Base-by-base conservation (phyloP, 2,329 filamentous ascomycete genomes). In the Fusarium incarnatum region DNA sequence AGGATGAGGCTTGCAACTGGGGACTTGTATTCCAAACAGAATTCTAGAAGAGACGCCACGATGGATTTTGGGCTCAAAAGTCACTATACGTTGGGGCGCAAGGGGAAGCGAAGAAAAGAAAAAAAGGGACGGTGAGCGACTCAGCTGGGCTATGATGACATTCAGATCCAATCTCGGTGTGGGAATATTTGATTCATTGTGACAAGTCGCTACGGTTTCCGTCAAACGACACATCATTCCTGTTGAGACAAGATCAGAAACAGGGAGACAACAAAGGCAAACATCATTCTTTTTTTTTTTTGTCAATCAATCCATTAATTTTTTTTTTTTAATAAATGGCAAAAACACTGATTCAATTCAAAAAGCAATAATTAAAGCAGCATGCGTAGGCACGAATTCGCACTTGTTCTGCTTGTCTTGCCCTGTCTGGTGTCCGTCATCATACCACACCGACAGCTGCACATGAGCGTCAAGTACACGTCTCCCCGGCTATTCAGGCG, bases 31-130 rank as follows among this genome's bases (percentile, higher is more conserved):
- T 75, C 73, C 67, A 75, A 48, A 60, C 63, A 32, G 62, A 62
- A 73, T 75, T 75, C 73, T 75, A 76, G 73, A 75, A 75, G 65
- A 72, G 70, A 32, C 52, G 67, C 70, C 59, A 71, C 56, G 56
- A 69, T 63, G 60, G 45, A 34, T 27, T 59, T 67, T 64, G 57
- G 41, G 44, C 44, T 62, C 52, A 60, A 57, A 60, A 64, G 42
- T 49, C 30, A 55, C 49, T 56, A 42, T 63, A 50, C 44, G 50
- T 58, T 63, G 56, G 64, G 60, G 59, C 22, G 57, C 37, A 63
- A 63, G 66, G 56, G 57, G 64, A 47, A 64, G 25, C 32, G 44
- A 64, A 64, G 59, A 64, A 57, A 49, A 54, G 15, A 25, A 30
- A 65, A 47, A 60, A 65, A 66, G 50, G 60, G 54, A 71, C 68